phyloP scores from a whole-genome alignment of 2,329 filamentous ascomycete genomes.

The Diaporthe citriasiana region DNA sequence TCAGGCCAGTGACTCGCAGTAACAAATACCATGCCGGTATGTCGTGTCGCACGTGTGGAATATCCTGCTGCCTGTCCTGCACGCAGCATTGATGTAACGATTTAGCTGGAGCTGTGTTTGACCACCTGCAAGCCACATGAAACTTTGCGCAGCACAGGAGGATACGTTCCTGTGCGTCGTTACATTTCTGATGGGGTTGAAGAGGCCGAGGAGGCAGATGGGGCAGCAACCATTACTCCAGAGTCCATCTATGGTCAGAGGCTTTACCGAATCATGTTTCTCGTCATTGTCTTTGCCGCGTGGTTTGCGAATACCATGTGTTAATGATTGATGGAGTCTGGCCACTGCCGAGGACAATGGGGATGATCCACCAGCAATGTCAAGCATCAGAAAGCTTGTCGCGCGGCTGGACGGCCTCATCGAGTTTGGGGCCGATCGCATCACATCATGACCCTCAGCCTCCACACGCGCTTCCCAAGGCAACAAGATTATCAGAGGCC shows the following conservation, averaged over 20 bases:
- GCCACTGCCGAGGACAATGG: background rate
- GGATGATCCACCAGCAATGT: background rate
- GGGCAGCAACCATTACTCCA: background rate
- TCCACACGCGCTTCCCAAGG: conserved; percentile 8
- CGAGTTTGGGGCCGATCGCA: background rate
- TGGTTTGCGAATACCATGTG: background rate
- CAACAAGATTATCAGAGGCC: background rate
- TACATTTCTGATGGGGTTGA: background rate
- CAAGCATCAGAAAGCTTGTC: background rate
- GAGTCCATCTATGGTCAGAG: background rate
- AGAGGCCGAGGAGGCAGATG: background rate
- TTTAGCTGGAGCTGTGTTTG: background rate
- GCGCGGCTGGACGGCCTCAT: background rate
- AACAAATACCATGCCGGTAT: background rate
- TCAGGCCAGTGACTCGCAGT: background rate
- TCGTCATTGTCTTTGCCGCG: background rate
- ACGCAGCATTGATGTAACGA: conserved; percentile 3
- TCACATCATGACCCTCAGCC: conserved; percentile 8
- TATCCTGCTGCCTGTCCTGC: conserved; percentile 27
- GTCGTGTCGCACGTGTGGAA: conserved; percentile 1
- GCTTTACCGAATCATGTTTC: too few relatives aligned
- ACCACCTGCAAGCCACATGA: conserved; percentile 1
- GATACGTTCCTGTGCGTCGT: background rate
- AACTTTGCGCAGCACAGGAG: background rate
- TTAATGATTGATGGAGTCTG: background rate